Conservation (phyloP, 2,329 filamentous ascomycete species). For the Coccinonectria pachysandricola region DNA sequence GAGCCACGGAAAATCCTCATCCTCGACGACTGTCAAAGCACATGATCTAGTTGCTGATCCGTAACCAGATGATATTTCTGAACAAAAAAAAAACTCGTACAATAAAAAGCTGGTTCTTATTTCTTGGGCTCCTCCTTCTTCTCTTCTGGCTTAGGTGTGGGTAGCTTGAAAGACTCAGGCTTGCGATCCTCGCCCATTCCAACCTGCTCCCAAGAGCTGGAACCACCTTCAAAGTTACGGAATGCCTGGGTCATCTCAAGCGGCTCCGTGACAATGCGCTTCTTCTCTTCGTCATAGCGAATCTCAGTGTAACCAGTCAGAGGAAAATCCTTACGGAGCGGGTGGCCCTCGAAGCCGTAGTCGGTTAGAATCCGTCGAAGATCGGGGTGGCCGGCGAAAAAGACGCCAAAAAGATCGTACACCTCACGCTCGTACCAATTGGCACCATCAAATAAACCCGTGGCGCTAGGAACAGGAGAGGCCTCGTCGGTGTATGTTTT, state of each 20-base stretch:
- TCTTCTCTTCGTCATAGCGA: conserved; percentile 98
- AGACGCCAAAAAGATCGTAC: conserved; percentile 95
- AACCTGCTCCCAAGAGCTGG: conserved; percentile 58
- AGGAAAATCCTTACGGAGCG: conserved; percentile 94
- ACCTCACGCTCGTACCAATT: conserved; percentile 99
- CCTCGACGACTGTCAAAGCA: conserved; percentile 5
- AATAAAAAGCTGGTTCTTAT: conserved; percentile 36
- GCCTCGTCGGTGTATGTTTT: conserved; percentile 99
- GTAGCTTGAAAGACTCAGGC: conserved; percentile 85
- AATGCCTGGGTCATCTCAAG: conserved; percentile 96
- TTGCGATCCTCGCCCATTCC: conserved; percentile 63
- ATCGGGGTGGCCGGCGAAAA: conserved; percentile 92
- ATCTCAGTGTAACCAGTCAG: conserved; percentile 97
- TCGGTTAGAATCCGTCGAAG: conserved; percentile 97
- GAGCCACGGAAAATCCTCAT: no score
- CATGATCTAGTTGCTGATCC: no score
- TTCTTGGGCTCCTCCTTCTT: conserved; percentile 90
- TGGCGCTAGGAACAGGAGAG: conserved; percentile 82
- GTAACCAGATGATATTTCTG: conserved; percentile 21
- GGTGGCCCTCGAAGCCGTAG: conserved; percentile 97
- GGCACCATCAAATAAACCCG: conserved; percentile 79
- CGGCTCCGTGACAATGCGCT: conserved; percentile 96
- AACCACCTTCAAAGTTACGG: conserved; percentile 92
- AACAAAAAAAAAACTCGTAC: conserved; percentile 24
- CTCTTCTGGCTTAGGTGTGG: conserved; percentile 88